Evolutionary conservation across 2,329 filamentous ascomycete genomes (phyloP).

Genomic region (Diplodia corticola): DNA sequence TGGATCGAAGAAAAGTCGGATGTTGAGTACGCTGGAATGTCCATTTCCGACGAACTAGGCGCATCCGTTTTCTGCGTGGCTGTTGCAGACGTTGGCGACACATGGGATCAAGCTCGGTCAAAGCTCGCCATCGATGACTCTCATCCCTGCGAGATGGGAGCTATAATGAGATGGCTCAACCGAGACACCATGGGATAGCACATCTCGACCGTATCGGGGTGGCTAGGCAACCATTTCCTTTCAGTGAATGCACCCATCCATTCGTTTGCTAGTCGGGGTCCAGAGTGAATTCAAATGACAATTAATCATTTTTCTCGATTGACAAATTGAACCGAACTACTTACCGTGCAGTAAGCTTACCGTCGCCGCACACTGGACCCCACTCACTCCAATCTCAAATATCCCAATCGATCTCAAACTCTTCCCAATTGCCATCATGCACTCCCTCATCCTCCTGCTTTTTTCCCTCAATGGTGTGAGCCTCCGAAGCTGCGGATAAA

Average conservation of each 20-base stretch:
- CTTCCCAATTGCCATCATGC: background rate
- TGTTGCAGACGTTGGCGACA: too few relatives aligned
- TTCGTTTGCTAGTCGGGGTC: too few relatives aligned
- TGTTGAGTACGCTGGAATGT: too few relatives aligned
- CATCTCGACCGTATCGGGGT: background rate
- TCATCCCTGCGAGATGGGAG: too few relatives aligned
- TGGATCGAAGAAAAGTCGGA: too few relatives aligned
- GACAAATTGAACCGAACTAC: background rate
- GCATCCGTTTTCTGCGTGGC: too few relatives aligned
- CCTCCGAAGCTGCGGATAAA: background rate
- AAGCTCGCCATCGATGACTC: too few relatives aligned
- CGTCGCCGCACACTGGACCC: background rate
- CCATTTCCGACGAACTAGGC: too few relatives aligned
- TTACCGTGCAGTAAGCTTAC: background rate
- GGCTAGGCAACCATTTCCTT: background rate
- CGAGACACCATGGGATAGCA: background rate
- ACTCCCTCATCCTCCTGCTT: background rate
- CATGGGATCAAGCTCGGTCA: too few relatives aligned
- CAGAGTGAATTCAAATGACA: background rate
- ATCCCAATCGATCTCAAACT: conserved; percentile 12
- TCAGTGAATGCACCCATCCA: background rate
- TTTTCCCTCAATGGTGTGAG: background rate
- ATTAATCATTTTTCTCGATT: background rate
- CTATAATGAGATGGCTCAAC: too few relatives aligned
- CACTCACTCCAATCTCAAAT: background rate